Percentiles rank a stretch among this genome's conserved stretches.
Evolutionary conservation across 176 grass and related monocot species (phyloP).

Genomic region (Saccharum officinarum): DNA sequence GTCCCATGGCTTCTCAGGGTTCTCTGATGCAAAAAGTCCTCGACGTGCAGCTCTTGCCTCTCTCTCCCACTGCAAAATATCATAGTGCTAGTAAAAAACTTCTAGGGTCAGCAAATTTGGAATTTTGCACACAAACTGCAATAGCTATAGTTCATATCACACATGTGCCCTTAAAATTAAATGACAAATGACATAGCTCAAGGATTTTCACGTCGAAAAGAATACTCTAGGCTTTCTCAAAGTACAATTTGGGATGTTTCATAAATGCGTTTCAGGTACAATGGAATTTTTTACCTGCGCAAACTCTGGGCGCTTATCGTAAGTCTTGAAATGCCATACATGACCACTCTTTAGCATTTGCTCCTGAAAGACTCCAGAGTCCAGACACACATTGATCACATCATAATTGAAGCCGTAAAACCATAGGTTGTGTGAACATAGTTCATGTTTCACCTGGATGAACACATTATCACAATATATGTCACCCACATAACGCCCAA

Average conservation of each 20-base stretch:
- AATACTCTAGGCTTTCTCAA: neutral
- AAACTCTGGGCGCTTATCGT: conserved; percentile 49
- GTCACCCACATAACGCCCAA: conserved; percentile 57
- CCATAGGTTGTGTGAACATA: neutral
- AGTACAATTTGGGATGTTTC: neutral
- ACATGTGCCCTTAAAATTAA: conserved; percentile 18
- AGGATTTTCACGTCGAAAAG: neutral
- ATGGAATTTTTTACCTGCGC: conserved; percentile 30
- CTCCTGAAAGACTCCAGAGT: conserved; percentile 24
- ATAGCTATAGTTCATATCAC: conserved; percentile 17
- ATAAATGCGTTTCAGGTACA: neutral
- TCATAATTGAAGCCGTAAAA: conserved; percentile 23
- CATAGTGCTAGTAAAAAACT: neutral
- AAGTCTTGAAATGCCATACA: conserved; percentile 35
- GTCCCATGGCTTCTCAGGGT: conserved; percentile 68
- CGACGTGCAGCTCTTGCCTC: conserved; percentile 40
- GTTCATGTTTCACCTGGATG: conserved; percentile 44
- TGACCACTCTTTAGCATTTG: conserved; percentile 45
- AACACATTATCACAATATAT: conserved; percentile 59
- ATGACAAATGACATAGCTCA: neutral
- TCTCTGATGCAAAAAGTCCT: conserved; percentile 43
- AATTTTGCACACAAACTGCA: conserved; percentile 3
- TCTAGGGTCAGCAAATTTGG: neutral
- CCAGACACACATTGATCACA: neutral
- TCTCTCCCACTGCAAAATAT: conserved; percentile 48